Evolutionary conservation across 257 asterid genomes (phyloP), one percentile per base, ranked within the genome.

Genomic region (Craterostigma plantagineum): DNA sequence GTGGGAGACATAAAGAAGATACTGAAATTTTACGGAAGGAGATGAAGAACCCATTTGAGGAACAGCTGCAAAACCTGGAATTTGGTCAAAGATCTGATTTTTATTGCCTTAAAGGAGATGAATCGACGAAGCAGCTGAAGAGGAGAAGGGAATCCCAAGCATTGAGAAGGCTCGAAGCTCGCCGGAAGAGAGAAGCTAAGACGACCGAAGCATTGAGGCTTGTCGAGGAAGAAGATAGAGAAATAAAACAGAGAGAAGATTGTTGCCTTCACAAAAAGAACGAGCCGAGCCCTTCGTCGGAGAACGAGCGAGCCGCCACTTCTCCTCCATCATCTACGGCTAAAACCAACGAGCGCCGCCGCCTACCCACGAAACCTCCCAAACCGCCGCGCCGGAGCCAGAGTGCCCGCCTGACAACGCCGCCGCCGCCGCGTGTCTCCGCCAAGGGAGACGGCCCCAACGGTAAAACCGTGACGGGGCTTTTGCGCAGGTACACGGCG

Each of bases 381-480:
- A 49, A 47, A 35, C 57, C 62, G 11, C 45, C 49, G 35, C 13
- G 11, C 16, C 16, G 27, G 46, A 34, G 16, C n/a, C n/a, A n/a
- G 16, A 50, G 30, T n/a, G n/a, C n/a, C n/a, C n/a, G n/a, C n/a
- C n/a, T n/a, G n/a, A 37, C 64, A 7, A 73, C 74, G 77, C 82
- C n/a, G n/a, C n/a, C n/a, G n/a, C n/a, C n/a, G n/a, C n/a, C 80
- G 0, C 65, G 79, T 11, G 93, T 76, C 10, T 68, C 93, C 0
- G 48, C 85, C 35, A 76, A 85, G 0, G 91, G 93, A 10, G 71
- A 64, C 14, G 86, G 91, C 1, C 79, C 91, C 1, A 64, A 76
- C n/a, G 79, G 82, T n/a, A 80, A 53, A 34, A 76, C 82, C 0
- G 41, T 76, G n/a, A 71, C 49, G 0, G 91, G 91, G 1, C 68